A percentile compares a stretch with the other conserved stretches of the same genome.
Evolutionary conservation across 208 protist genomes (phyloP).

Genomic region (Crithidia expoeki): DNA sequence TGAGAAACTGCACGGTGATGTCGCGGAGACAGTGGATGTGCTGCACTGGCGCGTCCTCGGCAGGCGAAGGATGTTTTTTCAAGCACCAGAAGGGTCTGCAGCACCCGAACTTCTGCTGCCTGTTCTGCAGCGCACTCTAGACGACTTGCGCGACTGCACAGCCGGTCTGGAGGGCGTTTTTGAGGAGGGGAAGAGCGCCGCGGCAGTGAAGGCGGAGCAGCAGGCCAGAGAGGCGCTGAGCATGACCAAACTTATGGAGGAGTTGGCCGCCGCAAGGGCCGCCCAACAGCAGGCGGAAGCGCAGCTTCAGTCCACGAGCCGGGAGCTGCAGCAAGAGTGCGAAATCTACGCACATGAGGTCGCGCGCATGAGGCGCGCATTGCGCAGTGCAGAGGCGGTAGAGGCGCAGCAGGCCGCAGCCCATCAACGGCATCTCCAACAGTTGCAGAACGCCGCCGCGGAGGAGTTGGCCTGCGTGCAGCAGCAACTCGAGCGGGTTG

Average conservation of each 20-base stretch:
- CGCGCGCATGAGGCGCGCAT: slow-evolving; percentile 7
- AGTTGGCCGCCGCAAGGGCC: background rate
- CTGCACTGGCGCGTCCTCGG: slow-evolving; percentile 21
- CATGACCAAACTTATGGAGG: background rate
- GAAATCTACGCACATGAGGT: slow-evolving; percentile 20
- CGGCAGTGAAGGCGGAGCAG: slow-evolving; percentile 14
- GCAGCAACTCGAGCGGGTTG: slow-evolving; percentile 9
- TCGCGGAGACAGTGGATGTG: background rate
- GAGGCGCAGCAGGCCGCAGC: slow-evolving; percentile 13
- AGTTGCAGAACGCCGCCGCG: slow-evolving; percentile 7
- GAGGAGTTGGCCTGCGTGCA: slow-evolving; percentile 11
- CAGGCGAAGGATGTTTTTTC: background rate
- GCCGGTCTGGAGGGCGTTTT: background rate
- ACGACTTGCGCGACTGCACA: background rate
- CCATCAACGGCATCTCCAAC: slow-evolving; percentile 20
- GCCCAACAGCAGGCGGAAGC: slow-evolving; percentile 18
- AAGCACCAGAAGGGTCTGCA: background rate
- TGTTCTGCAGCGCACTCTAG: background rate
- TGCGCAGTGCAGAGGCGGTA: slow-evolving; percentile 14
- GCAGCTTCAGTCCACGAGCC: background rate
- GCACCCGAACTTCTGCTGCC: slow-evolving; percentile 1
- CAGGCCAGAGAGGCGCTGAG: slow-evolving; percentile 24
- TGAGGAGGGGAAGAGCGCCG: background rate
- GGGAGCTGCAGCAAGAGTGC: slow-evolving; percentile 13
- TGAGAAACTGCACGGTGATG: background rate